Conservation (phyloP, 140 eudicot species). For the Anethum foeniculum region DNA sequence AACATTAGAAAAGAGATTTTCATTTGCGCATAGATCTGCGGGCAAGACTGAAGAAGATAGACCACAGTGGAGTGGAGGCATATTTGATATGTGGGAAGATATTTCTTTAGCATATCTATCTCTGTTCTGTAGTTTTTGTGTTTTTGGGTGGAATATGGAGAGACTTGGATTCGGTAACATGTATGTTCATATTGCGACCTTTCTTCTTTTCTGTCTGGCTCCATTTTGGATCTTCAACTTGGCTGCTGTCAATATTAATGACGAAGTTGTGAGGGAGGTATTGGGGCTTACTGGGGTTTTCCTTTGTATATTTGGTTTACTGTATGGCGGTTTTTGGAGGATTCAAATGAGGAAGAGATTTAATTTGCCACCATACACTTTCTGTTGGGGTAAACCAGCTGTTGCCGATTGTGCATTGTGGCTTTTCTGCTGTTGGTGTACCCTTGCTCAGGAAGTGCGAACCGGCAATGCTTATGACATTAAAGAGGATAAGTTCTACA, state of each 20-base stretch:
- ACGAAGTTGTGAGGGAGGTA: constrained; percentile 54
- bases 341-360: constrained; percentile 90
- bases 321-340: constrained; percentile 98
- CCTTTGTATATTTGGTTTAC: constrained; percentile 73
- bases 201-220: constrained; percentile 74
- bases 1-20: constrained; percentile 50
- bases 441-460: constrained; percentile 95
- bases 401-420: constrained; percentile 71
- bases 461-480: constrained; percentile 76
- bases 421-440: constrained; percentile 97
- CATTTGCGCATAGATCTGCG: constrained; percentile 53
- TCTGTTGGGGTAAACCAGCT: constrained; percentile 57
- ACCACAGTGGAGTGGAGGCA: constrained; percentile 80
- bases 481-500: constrained; percentile 53
- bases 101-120: constrained; percentile 70
- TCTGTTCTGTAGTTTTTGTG: constrained; percentile 75
- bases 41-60: constrained; percentile 32
- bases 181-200: constrained; percentile 95
- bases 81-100: constrained; percentile 81
- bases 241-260: constrained; percentile 76
- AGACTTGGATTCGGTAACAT: constrained; percentile 94
- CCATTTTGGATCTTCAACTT: constrained; percentile 90
- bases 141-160: constrained; percentile 98
- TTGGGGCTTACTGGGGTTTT: constrained; percentile 76
- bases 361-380: constrained; percentile 53